phyloP scores from a whole-genome alignment of 176 grass and related monocot species.

The Rhipidocladum racemiflorum region DNA sequence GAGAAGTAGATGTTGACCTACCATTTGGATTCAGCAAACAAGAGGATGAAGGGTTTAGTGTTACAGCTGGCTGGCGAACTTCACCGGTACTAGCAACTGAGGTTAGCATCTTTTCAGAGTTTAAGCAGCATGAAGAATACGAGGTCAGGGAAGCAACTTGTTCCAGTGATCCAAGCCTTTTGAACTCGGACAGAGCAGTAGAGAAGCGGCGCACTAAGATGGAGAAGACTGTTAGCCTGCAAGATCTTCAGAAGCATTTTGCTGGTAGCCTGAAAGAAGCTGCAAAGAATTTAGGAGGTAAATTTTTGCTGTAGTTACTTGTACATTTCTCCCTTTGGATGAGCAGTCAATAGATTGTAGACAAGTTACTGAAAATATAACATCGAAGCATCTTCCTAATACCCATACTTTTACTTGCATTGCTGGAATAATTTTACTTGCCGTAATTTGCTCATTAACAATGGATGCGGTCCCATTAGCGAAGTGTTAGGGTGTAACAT shows the following conservation, averaged over 20 bases:
- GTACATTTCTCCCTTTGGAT: not conserved
- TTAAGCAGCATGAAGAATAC: conserved; percentile 45
- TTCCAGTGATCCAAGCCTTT: conserved; percentile 39
- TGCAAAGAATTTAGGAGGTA: conserved; percentile 96
- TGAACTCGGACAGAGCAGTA: conserved; percentile 38
- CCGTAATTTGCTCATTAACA: not conserved
- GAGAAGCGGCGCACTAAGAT: conserved; percentile 77
- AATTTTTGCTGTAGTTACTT: not conserved
- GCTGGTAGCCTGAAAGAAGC: conserved; percentile 98
- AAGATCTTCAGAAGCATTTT: conserved; percentile 88
- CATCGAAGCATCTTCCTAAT: not conserved
- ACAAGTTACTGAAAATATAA: not conserved
- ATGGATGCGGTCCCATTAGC: not conserved
- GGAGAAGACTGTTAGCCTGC: conserved; percentile 72
- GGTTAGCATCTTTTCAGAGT: conserved; percentile 43
- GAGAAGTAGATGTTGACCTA: conserved; percentile 22
- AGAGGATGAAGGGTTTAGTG: conserved; percentile 66
- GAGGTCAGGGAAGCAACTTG: conserved; percentile 37
- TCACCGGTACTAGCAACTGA: conserved; percentile 36
- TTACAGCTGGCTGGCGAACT: conserved; percentile 52
- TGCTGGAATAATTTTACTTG: not conserved
- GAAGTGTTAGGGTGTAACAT: not conserved
- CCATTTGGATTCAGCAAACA: conserved; percentile 52
- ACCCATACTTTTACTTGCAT: not conserved
- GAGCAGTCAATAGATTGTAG: conserved; percentile 3